Conservation (phyloP, 139 green algal species). For the Haematococcus sp. region DNA sequence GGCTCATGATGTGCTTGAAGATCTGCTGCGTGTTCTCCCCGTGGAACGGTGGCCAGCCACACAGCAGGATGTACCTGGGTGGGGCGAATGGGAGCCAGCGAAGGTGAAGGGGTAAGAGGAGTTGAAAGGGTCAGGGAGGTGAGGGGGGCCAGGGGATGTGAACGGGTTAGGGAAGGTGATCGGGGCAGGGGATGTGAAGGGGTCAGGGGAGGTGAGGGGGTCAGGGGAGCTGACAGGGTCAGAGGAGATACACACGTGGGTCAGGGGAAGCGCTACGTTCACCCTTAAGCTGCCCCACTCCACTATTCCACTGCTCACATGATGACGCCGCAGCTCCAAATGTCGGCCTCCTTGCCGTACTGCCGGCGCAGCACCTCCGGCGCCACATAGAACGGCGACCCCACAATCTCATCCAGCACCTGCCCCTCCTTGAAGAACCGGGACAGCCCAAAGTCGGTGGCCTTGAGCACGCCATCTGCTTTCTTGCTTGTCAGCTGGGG, state of each 20-base stretch:
- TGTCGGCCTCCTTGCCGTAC: slow-evolving; percentile 70
- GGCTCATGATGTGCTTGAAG: slow-evolving; percentile 26
- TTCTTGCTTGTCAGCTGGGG: slow-evolving; percentile 22
- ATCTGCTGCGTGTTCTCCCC: slow-evolving; percentile 51
- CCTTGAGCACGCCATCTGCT: slow-evolving; percentile 61
- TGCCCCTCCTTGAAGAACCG: slow-evolving; percentile 81
- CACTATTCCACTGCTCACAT: slow-evolving; percentile 32
- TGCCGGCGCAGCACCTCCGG: slow-evolving; percentile 56
- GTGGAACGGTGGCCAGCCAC: slow-evolving; percentile 70
- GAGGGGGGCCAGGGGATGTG: no score
- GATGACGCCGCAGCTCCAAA: slow-evolving; percentile 88
- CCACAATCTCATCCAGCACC: slow-evolving; percentile 66
- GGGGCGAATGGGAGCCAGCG: no score
- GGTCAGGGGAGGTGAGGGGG: no score
- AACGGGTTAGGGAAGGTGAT: no score
- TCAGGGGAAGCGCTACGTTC: no score
- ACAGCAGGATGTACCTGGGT: slow-evolving; percentile 89
- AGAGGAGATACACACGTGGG: no score
- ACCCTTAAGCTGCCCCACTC: no score
- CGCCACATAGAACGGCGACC: slow-evolving; percentile 70
- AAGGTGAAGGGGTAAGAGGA: no score
- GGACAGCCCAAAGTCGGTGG: slow-evolving; percentile 89
- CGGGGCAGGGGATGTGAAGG: no score
- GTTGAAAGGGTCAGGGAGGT: no score
- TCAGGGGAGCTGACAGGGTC: no score